phyloP scores from a whole-genome alignment of 2,329 filamentous ascomycete species.

The Ilyonectria mors-panacis region DNA sequence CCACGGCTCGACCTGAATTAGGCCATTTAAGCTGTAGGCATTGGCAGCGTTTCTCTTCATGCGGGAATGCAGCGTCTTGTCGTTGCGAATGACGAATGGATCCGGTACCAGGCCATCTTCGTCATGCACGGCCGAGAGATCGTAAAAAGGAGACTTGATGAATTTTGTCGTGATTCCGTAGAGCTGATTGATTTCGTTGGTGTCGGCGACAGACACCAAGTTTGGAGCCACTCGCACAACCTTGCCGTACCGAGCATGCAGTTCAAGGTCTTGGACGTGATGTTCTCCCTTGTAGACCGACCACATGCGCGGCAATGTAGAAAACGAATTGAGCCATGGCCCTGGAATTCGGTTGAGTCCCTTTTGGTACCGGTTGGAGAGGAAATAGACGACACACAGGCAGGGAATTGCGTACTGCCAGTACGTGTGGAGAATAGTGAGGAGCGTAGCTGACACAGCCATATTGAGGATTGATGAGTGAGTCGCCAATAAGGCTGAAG shows the following conservation, averaged over 20 bases:
- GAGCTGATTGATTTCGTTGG: slow-evolving; percentile 10
- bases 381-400: neutral
- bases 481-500: neutral
- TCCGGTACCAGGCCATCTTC: slow-evolving; percentile 20
- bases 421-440: neutral
- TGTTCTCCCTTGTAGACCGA: neutral
- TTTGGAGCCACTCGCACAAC: slow-evolving; percentile 18
- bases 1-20: slow-evolving; percentile 25
- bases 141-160: slow-evolving; percentile 21
- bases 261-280: neutral
- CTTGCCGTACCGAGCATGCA: slow-evolving; percentile 10
- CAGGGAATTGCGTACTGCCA: neutral
- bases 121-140: slow-evolving; percentile 18
- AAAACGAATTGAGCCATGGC: neutral
- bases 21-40: slow-evolving; percentile 19
- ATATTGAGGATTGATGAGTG: neutral
- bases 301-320: neutral
- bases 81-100: slow-evolving; percentile 12
- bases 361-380: neutral
- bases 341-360: neutral
- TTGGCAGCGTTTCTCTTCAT: slow-evolving; percentile 27
- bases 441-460: neutral
- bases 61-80: slow-evolving; percentile 20
- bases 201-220: slow-evolving; percentile 15
- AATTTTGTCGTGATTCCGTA: slow-evolving; percentile 27